Base-by-base conservation (phyloP, 106 monocot species). In the Platanthera guangdongensis region DNA sequence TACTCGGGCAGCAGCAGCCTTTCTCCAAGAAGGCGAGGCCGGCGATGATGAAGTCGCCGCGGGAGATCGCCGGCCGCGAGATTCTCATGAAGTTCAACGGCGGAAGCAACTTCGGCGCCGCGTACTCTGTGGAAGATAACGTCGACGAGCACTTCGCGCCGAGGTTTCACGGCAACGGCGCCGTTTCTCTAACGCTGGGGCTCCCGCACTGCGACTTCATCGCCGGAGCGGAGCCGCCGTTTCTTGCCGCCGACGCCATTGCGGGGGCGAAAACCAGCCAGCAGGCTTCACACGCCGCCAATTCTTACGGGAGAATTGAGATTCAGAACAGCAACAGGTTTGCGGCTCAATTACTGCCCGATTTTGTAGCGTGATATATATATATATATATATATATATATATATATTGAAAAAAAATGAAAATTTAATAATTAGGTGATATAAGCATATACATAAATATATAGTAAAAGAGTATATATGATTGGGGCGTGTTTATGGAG, bases 291-390 rank as follows among this genome's bases (percentile, higher is more conserved):
- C 81, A 81, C 49, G 47, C 86, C 30, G 53, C 88, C 4, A 86
- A 68, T 77, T 83, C 71, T 13, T 92, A 88, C 68, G 95, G 86
- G 18, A 84, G 79, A 73, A 78, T 82, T 69, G 80, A 80, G 78
- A 84, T 91, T n/a, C 90, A 90, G 82, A 87, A 55, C 79, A 89
- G 87, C 77, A 87, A 93, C 84, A 85, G 90, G 72, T 87, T 92
- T 76, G 84, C 88, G 14, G 84, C 88, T 60, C 83, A 85, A 73
- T 74, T 92, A 22, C 64, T 92, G 25, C 86, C 88, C 72, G 88
- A 88, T 72, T 86, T 85, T 69, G 84, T 92, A 71, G 76, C 88
- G 19, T 92, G 72, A 72, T 10, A 65, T 30, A 9, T 65, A 22
- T 25, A 14, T 47, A 46, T 14, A 15, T 70, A 70, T 25, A 25